A percentile compares a stretch with the other conserved stretches of the same genome.
These are phyloP conservation scores for Rhizopogon vulgaris DNA, from an alignment of 768 basidiomycete genomes.

Conservation along the genomic window DNA sequence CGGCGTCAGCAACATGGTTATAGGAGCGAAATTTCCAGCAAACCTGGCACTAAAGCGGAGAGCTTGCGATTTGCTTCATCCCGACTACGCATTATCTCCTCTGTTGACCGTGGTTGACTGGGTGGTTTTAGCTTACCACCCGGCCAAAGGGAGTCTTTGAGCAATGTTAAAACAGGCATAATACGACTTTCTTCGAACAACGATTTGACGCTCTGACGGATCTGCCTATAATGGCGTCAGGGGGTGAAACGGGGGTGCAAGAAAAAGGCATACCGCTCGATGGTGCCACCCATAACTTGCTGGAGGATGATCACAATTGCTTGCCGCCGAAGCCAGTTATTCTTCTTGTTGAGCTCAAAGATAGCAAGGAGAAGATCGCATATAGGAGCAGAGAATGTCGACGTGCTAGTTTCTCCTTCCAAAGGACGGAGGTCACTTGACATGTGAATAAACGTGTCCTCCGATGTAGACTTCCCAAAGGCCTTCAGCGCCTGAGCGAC, in stretches of 20 bases:
- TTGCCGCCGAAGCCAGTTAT: constrained; percentile 93
- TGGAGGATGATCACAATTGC: constrained; percentile 96
- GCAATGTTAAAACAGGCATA: constrained; percentile 53
- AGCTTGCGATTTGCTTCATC: constrained; percentile 89
- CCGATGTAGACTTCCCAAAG: constrained; percentile 57
- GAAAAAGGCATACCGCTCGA: constrained; percentile 67
- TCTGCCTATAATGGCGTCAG: constrained; percentile 53
- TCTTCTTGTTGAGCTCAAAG: constrained; percentile 93
- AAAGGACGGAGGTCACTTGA: constrained; percentile 75
- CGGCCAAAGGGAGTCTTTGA: constrained; percentile 81
- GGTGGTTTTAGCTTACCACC: constrained; percentile 67
- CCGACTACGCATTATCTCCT: constrained; percentile 75
- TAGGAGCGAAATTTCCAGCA: constrained; percentile 9
- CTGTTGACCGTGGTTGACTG: constrained; percentile 59
- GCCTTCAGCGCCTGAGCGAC: constrained; percentile 74
- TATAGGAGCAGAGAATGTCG: constrained; percentile 88
- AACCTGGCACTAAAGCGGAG: constrained; percentile 87
- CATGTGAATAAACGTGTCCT: constrained; percentile 67
- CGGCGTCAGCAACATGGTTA: not conserved
- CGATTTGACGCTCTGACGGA: constrained; percentile 69
- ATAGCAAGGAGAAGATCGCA: constrained; percentile 90
- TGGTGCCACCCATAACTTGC: constrained; percentile 91
- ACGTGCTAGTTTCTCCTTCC: constrained; percentile 84
- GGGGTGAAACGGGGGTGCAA: not conserved
- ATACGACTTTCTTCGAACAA: constrained; percentile 67